These are phyloP conservation scores for Rosa persica DNA, from an alignment of 306 rosid species.

Conservation along the genomic window DNA sequence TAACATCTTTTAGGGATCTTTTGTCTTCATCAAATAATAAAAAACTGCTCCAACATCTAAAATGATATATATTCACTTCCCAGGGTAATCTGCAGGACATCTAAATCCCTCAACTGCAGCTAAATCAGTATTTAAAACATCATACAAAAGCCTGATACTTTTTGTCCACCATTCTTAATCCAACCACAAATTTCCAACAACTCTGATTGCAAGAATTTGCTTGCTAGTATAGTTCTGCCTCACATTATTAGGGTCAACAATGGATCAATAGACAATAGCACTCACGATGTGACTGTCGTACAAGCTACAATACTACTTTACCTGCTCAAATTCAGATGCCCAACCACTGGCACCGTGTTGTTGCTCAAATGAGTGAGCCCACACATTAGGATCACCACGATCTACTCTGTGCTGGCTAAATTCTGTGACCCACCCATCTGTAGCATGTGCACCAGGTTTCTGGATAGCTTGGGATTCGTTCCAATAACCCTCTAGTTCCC, in stretches of 20 bases:
- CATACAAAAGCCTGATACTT: neutral
- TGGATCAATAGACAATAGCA: neutral
- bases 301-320: slow-evolving; percentile 29
- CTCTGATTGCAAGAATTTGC: neutral
- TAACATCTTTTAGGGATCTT: neutral
- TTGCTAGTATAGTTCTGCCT: neutral
- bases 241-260: neutral
- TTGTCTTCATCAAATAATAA: neutral
- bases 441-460: slow-evolving; percentile 52
- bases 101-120: neutral
- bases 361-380: slow-evolving; percentile 89
- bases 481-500: slow-evolving; percentile 89
- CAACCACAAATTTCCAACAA: neutral
- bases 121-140: neutral
- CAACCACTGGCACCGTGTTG: slow-evolving; percentile 87
- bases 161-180: neutral
- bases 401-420: slow-evolving; percentile 55
- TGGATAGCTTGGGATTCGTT: slow-evolving; percentile 84
- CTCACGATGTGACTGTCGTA: neutral
- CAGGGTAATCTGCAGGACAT: neutral
- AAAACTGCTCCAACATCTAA: slow-evolving; percentile 1
- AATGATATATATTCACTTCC: neutral
- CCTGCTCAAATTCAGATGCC: slow-evolving; percentile 96
- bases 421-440: slow-evolving; percentile 85
- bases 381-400: slow-evolving; percentile 62